Evolutionary conservation across 2,329 filamentous ascomycete genomes (phyloP).

Genomic region (Tricladium varicosporioides): DNA sequence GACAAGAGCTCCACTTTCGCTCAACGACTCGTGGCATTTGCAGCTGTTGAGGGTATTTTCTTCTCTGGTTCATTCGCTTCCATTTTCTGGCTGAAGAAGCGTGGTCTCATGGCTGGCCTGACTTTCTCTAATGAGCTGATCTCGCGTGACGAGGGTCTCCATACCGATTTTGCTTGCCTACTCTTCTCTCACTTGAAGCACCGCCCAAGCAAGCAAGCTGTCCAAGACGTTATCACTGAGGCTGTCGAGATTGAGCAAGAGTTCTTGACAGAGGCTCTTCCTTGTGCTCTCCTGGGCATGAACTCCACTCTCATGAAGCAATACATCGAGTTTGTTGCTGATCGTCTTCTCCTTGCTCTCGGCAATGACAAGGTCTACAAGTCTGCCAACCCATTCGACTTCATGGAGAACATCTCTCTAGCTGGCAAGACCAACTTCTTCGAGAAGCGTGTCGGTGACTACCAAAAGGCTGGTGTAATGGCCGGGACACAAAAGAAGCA

Average conservation of each 20-base stretch:
- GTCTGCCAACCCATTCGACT: constrained; percentile 94
- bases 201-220: constrained; percentile 77
- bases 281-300: constrained; percentile 93
- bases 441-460: constrained; percentile 98
- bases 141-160: constrained; percentile 97
- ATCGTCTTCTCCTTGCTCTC: constrained; percentile 87
- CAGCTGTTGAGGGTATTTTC: constrained; percentile 98
- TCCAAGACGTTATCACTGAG: constrained; percentile 88
- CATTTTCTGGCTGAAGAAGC: constrained; percentile 99
- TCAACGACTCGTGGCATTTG: constrained; percentile 92
- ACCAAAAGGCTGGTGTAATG: constrained; percentile 99
- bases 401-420: constrained; percentile 99
- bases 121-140: constrained; percentile 99
- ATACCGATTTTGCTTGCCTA: constrained; percentile 98
- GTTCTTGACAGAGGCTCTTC: constrained; percentile 94
- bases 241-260: constrained; percentile 95
- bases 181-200: constrained; percentile 96
- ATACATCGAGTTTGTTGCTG: constrained; percentile 99
- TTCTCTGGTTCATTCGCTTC: constrained; percentile 98
- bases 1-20: constrained; percentile 94
- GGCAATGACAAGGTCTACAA: constrained; percentile 96
- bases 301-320: constrained; percentile 97
- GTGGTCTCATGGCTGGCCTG: constrained; percentile 95
- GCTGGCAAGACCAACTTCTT: constrained; percentile 99
- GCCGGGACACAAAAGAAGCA: constrained; percentile 78